Conservation (phyloP, 2,329 filamentous ascomycete genomes). For the Paecilomyces fulvus region DNA sequence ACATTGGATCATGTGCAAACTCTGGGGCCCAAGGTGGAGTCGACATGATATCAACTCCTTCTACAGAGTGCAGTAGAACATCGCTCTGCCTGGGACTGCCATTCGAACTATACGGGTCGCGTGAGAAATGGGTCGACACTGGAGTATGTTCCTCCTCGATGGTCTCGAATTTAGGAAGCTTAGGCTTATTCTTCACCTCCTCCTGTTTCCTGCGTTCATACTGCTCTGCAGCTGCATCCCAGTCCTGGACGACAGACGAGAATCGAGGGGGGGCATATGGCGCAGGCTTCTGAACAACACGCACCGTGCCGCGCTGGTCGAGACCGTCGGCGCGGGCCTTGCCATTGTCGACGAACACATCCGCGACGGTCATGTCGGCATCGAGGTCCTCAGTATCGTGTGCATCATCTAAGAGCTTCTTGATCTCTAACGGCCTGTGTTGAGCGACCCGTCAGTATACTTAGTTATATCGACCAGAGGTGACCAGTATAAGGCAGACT, state of each 20-base stretch:
- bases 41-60: slow-evolving; percentile 12
- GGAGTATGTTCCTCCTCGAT: slow-evolving; percentile 11
- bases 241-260: slow-evolving; percentile 28
- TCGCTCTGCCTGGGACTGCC: slow-evolving; percentile 10
- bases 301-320: slow-evolving; percentile 27
- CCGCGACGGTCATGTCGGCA: slow-evolving; percentile 25
- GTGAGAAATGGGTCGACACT: background rate
- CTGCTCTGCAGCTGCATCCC: slow-evolving; percentile 18
- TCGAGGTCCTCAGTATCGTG: slow-evolving; percentile 24
- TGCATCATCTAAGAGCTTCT: slow-evolving; percentile 29
- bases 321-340: slow-evolving; percentile 23
- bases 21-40: slow-evolving; percentile 6
- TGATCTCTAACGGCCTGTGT: slow-evolving; percentile 26
- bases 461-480: background rate
- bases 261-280: slow-evolving; percentile 17
- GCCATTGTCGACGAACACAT: slow-evolving; percentile 31
- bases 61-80: slow-evolving; percentile 19
- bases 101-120: background rate
- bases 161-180: slow-evolving; percentile 8
- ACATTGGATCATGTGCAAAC: slow-evolving; percentile 1
- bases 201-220: slow-evolving; percentile 10
- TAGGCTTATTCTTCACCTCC: slow-evolving; percentile 6
- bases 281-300: slow-evolving; percentile 25
- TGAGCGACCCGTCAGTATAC: background rate
- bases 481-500: slow-evolving; percentile 9